These are phyloP conservation scores for Triangularia verruculosa DNA, from an alignment of 2,329 filamentous ascomycete species.

Conservation along the genomic window DNA sequence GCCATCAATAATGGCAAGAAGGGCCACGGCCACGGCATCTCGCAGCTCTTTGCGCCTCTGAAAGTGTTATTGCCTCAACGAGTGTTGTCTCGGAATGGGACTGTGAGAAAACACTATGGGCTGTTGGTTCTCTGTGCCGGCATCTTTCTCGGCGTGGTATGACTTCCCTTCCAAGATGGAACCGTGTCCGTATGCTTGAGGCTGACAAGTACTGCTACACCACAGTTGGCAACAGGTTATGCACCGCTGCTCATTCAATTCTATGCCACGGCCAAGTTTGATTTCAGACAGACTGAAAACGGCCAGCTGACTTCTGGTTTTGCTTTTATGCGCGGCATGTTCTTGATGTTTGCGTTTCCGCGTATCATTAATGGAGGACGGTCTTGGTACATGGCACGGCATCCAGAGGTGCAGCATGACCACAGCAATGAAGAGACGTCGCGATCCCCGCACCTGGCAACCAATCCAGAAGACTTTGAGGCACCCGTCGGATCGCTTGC, in stretches of 20 bases:
- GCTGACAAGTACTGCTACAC: not conserved
- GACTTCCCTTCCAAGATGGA: not conserved
- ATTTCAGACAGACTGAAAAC: constrained; percentile 54
- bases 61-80: constrained; percentile 58
- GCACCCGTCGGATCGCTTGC: constrained; percentile 39
- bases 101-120: constrained; percentile 54
- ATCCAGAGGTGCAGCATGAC: constrained; percentile 5
- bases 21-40: constrained; percentile 37
- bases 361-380: constrained; percentile 44
- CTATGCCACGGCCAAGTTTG: constrained; percentile 55
- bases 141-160: constrained; percentile 62
- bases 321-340: constrained; percentile 52
- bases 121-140: constrained; percentile 62
- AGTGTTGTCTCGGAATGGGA: constrained; percentile 50
- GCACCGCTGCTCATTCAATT: constrained; percentile 60
- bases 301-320: constrained; percentile 56
- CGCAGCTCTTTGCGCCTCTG: constrained; percentile 61
- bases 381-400: constrained; percentile 28
- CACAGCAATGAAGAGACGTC: not conserved
- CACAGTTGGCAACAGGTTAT: constrained; percentile 62
- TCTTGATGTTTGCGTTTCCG: constrained; percentile 54
- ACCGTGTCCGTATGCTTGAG: not conserved
- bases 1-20: constrained; percentile 35
- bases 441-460: constrained; percentile 27
- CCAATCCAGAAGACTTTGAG: constrained; percentile 42